Conservation (phyloP, 1,139 yeast species). For the Suzukiozyma palmioleophila region DNA sequence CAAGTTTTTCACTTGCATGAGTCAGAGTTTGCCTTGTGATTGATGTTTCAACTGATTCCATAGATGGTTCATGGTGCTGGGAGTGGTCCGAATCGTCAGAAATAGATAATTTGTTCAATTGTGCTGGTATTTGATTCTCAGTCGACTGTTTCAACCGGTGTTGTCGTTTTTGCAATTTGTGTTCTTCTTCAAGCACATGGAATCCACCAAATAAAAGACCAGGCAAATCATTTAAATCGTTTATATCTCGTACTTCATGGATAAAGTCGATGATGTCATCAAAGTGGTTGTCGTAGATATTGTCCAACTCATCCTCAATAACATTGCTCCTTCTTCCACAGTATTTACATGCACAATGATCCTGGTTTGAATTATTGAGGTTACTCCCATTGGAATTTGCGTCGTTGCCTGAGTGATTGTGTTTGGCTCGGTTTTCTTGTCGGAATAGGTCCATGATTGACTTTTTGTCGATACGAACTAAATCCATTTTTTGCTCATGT, state of each 20-base stretch:
- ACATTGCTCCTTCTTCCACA: conserved; percentile 77
- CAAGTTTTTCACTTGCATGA: not conserved
- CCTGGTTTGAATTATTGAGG: conserved; percentile 6
- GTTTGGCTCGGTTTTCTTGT: conserved; percentile 18
- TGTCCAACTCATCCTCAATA: conserved; percentile 72
- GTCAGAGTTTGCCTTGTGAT: not conserved
- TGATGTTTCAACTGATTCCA: not conserved
- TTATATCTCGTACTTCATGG: conserved; percentile 36
- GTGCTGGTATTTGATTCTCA: conserved; percentile 5
- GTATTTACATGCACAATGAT: conserved; percentile 63
- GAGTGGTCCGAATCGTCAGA: not conserved
- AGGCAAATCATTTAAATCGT: conserved; percentile 39
- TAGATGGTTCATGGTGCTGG: not conserved
- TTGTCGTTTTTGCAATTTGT: conserved; percentile 27
- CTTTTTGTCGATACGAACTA: conserved; percentile 66
- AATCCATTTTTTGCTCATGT: conserved; percentile 54
- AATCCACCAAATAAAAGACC: conserved; percentile 38
- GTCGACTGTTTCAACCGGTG: conserved; percentile 15
- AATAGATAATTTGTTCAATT: not conserved
- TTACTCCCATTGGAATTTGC: not conserved
- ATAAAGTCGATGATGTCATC: conserved; percentile 40
- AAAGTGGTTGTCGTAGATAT: conserved; percentile 55
- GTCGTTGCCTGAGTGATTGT: conserved; percentile 5
- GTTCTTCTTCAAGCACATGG: conserved; percentile 37
- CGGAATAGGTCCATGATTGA: conserved; percentile 64